Evolutionary conservation across 2,329 filamentous ascomycete species (phyloP), one percentile per base, ranked within the genome.

Genomic region (Trichothecium roseum): DNA sequence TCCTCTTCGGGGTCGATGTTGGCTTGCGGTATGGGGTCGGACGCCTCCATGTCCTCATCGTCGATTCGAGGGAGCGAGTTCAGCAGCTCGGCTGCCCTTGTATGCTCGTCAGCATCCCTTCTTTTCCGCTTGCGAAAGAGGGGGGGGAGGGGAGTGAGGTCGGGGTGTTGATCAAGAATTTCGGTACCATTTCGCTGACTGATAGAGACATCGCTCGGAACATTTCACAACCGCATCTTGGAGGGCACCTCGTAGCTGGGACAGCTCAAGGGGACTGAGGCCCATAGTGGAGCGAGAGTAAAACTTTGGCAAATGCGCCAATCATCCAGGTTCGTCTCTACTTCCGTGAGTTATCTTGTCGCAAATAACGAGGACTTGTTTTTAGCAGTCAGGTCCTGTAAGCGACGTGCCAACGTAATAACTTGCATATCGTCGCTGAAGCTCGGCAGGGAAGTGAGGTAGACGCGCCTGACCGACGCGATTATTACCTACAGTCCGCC

Each of bases 191-290:
- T 96, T 96, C 18, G 91, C 81, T 6, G 89, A 91, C 51, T 95
- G 88, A 53, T 95, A 96, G 10, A 98, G 72, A 57, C 91, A 94
- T 56, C 91, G 72, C 55, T 98, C 91, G 2, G 87, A 94, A 63
- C 88, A 96, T 54, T 87, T 87, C 17, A 91, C 71, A 3, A 91
- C 81, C 20, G 89, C 86, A 50, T 87, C 81, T 55, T 94, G 85
- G 30, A 95, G 69, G 24, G 84, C 76, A 27, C 70, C 72, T 51
- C 81, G 77, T 41, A 93, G 66, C 52, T 86, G 80, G 34, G 65
- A 60, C 30, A 69, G 64, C 41, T 78, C 74, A 42, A 69, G 62
- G 36, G 68, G 60, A 39, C 64, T 74, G 40, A 79, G 63, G 39
- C 62, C 59, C 73, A 77, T 77, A 28, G 40, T 45, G 39, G 35